A percentile compares a stretch with the other conserved stretches of the same genome.
Evolutionary conservation across 2,329 filamentous ascomycete species (phyloP).

Genomic region (Cladophialophora bantiana): DNA sequence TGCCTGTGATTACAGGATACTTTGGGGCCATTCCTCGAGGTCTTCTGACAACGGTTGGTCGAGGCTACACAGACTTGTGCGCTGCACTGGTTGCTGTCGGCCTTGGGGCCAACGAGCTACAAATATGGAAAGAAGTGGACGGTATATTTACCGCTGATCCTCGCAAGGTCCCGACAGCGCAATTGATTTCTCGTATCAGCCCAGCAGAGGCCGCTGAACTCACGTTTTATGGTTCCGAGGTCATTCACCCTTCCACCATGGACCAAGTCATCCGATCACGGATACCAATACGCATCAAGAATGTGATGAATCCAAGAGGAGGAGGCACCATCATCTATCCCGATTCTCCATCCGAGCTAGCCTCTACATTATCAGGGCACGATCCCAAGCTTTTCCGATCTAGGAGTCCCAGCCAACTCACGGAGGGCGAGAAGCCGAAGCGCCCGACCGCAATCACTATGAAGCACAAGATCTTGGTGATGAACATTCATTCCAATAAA

Average conservation of each 20-base stretch:
- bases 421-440: slow-evolving; percentile 67
- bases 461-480: slow-evolving; percentile 94
- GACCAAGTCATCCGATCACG: slow-evolving; percentile 77
- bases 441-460: slow-evolving; percentile 91
- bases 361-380: slow-evolving; percentile 48
- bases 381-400: slow-evolving; percentile 57
- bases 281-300: slow-evolving; percentile 74
- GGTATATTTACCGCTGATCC: slow-evolving; percentile 90
- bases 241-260: slow-evolving; percentile 99
- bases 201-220: slow-evolving; percentile 94
- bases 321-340: slow-evolving; percentile 74
- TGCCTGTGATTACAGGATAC: slow-evolving; percentile 88
- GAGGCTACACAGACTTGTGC: slow-evolving; percentile 96
- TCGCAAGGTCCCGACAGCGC: slow-evolving; percentile 89
- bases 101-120: slow-evolving; percentile 83
- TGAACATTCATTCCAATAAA: slow-evolving; percentile 98
- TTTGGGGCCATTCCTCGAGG: slow-evolving; percentile 93
- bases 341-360: slow-evolving; percentile 65
- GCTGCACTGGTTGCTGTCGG: slow-evolving; percentile 91
- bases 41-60: slow-evolving; percentile 87
- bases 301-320: slow-evolving; percentile 71
- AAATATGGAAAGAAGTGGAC: slow-evolving; percentile 99
- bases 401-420: slow-evolving; percentile 55
- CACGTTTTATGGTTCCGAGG: slow-evolving; percentile 92
- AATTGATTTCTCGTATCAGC: slow-evolving; percentile 85